Percentiles rank a stretch among this genome's conserved stretches.
Conservation (phyloP, 306 rosid species). For the Cucurbita argyrosperma region DNA sequence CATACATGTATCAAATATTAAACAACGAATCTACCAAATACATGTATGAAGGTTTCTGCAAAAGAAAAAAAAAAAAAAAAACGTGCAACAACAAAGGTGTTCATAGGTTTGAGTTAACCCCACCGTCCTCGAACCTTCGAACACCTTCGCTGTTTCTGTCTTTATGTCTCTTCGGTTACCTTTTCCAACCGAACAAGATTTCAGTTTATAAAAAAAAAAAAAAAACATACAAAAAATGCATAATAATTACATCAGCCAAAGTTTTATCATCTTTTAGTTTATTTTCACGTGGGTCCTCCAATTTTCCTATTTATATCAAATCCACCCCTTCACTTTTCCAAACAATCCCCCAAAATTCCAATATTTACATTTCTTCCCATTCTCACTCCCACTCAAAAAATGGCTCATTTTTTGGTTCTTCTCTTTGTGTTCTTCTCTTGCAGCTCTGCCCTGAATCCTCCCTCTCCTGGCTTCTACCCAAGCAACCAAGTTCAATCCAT, state of each 20-base stretch:
- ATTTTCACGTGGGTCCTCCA: not conserved
- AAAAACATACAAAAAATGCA: not conserved
- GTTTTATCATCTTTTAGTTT: not conserved
- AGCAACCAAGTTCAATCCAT: conserved; percentile 38
- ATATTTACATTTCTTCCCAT: not conserved
- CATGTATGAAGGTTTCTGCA: not conserved
- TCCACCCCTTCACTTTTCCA: not conserved
- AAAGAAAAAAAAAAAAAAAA: not conserved
- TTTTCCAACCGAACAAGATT: not conserved
- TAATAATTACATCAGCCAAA: not conserved
- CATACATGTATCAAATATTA: no score
- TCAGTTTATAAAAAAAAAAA: not conserved
- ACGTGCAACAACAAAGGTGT: not conserved
- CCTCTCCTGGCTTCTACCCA: conserved; percentile 71
- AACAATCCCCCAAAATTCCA: not conserved
- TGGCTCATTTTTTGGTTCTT: conserved; percentile 27
- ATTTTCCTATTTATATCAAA: conserved; percentile 6
- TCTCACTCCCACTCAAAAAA: not conserved
- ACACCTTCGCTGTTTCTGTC: not conserved
- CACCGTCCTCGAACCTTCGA: not conserved
- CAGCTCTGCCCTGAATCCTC: conserved; percentile 39
- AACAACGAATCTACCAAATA: no score
- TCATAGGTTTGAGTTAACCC: conserved; percentile 1
- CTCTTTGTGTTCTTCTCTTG: conserved; percentile 16
- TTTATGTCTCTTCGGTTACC: not conserved